phyloP scores from a whole-genome alignment of 73 alveolate species.

The Tetrahymena elliotti region DNA sequence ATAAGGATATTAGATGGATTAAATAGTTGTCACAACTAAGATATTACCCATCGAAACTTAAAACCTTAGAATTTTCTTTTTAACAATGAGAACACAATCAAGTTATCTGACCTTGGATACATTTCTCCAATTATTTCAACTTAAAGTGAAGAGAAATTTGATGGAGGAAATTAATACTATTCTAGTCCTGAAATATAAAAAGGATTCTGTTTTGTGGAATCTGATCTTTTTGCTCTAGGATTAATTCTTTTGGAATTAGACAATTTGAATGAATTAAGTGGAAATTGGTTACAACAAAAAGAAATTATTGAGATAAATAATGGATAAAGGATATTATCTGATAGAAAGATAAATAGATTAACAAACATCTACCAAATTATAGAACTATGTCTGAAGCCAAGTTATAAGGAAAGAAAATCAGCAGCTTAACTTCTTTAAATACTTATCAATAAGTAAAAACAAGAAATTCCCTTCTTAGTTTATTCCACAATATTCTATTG shows the following conservation, averaged over 20 bases:
- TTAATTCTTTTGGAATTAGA: neutral
- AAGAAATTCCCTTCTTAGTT: neutral
- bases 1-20: neutral
- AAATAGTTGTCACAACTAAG: neutral
- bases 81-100: neutral
- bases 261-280: neutral
- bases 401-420: neutral
- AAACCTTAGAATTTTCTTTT: neutral
- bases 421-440: neutral
- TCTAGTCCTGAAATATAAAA: neutral
- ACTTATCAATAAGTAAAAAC: neutral
- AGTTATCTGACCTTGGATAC: neutral
- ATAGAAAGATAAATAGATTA: neutral
- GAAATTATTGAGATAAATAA: neutral
- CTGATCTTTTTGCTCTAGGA: neutral
- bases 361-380: neutral
- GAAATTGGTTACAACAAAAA: neutral
- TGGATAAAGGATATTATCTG: neutral
- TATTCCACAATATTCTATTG: neutral
- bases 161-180: neutral
- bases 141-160: neutral
- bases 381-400: neutral
- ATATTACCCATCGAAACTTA: neutral
- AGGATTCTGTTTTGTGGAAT: neutral
- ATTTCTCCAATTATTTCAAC: neutral